Percentiles rank a stretch among this genome's conserved stretches.
Conservation (phyloP, 768 basidiomycete genomes). For the Tylopilus cervinicoccineus region DNA sequence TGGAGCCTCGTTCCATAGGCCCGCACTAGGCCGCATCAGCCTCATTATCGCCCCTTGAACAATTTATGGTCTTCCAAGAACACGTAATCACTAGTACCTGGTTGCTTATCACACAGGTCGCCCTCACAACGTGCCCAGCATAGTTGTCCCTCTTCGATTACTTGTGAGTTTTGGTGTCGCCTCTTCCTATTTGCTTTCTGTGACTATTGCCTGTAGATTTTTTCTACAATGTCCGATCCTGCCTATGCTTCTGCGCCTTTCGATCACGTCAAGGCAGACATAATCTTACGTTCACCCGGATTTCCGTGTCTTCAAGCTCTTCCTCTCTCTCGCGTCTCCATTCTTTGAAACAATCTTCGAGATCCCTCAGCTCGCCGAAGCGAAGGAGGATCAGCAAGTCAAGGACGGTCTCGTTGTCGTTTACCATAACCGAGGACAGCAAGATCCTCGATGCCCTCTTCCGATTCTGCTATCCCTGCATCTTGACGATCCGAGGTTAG, state of each 20-base stretch:
- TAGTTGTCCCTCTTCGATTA: too few species aligned
- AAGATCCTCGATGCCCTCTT: conserved; percentile 21
- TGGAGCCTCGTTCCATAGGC: too few species aligned
- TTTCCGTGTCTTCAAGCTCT: conserved; percentile 28
- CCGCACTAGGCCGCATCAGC: too few species aligned
- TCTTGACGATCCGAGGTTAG: conserved; percentile 16
- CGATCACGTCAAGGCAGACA: conserved; percentile 16
- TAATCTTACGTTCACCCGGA: conserved; percentile 26
- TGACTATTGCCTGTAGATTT: neutral
- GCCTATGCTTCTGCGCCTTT: conserved; percentile 15
- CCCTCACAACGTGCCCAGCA: neutral
- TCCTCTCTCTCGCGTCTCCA: conserved; percentile 24
- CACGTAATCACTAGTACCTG: neutral
- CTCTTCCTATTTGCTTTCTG: too few species aligned
- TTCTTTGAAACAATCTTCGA: conserved; percentile 32
- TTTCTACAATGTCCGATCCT: neutral
- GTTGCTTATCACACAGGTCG: neutral
- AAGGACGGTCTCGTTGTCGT: conserved; percentile 16
- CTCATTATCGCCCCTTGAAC: neutral
- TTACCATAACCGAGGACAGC: conserved; percentile 16
- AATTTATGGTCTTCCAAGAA: neutral
- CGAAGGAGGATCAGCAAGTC: conserved; percentile 4
- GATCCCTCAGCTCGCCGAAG: conserved; percentile 22
- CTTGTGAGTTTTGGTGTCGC: neutral
- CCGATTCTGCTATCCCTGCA: conserved; percentile 22